Base-by-base conservation (phyloP, 352 stramenopile species). In the Pythium brachiatum region DNA sequence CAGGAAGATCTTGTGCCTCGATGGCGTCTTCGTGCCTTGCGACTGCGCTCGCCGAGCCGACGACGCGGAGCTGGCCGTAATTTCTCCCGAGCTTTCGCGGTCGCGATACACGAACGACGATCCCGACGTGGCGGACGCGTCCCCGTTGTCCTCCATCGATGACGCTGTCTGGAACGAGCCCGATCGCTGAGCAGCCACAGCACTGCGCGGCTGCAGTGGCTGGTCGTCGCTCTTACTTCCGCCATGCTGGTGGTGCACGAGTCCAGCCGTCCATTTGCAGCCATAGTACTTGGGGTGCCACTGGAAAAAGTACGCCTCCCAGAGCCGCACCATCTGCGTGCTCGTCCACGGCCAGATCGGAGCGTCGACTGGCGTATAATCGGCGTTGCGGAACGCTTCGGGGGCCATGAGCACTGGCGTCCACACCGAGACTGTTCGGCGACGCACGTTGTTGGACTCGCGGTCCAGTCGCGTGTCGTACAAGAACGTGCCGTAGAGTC, bases 291-390 rank as follows among this genome's bases (percentile, higher is more conserved):
- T 90, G 8, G 84, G 82, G 54, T 94, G 84, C 81, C 81, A 92
- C 57, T 95, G 86, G 57, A 95, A 89, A 53, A 92, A 95, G 53
- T 93, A 95, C 34, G 76, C 72, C 7, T 92, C 83, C 86, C 86
- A 95, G 8, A 95, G 47, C 36, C 72, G 74, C 60, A 95, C 76
- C 81, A 90, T 92, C 56, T 92, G 86, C 48, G 73, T 76, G 29
- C 81, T 86, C 2, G 81, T 82, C 86, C 86, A 95, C 1, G 85
- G 82, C 86, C 86, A 95, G 53, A 93, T 83, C 4, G 86, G 82
- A 7, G 75, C 69, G 7, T 85, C 61, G 18, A 73, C 57, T 38
- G 66, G 60, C 20, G 73, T 69, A 51, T 90, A 93, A 18, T 73
- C 62, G 2, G 53, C 48, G 53, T 92, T 94, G 16, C 69, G 62